phyloP scores from a whole-genome alignment of 208 protist genomes.

The Trichomonas tenax region DNA sequence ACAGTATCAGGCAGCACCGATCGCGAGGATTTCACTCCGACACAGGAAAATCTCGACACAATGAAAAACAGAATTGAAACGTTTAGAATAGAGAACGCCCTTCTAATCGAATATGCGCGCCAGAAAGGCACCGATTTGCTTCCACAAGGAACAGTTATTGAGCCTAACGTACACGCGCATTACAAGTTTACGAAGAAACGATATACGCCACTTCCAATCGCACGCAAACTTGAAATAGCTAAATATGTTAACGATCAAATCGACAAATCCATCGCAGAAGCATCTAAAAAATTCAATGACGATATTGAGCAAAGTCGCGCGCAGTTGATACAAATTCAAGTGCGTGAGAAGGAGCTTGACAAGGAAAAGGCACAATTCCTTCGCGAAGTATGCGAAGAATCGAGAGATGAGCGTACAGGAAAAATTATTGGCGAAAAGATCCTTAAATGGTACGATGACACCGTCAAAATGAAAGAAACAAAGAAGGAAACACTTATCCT shows the following conservation, averaged over 20 bases:
- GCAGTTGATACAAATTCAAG: neutral
- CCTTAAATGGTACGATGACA: neutral
- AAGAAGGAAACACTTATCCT: neutral
- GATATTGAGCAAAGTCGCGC: neutral
- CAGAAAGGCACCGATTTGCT: neutral
- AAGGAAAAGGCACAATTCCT: neutral
- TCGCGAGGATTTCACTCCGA: neutral
- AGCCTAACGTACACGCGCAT: neutral
- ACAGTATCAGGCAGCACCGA: neutral
- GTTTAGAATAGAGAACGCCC: neutral
- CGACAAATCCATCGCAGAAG: neutral
- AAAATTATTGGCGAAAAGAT: constrained; percentile 20
- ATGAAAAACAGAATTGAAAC: neutral
- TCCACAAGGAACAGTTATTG: neutral
- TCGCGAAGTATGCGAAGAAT: neutral
- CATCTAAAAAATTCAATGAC: neutral
- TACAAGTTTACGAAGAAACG: neutral
- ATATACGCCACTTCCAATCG: neutral
- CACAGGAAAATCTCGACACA: neutral
- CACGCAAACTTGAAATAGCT: neutral
- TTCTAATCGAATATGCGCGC: neutral
- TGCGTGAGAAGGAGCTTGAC: neutral
- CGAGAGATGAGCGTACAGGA: neutral
- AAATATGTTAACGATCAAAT: neutral
- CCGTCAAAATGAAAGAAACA: neutral